Base-by-base conservation (phyloP, 2,329 filamentous ascomycete species). In the Alternaria gaisen region DNA sequence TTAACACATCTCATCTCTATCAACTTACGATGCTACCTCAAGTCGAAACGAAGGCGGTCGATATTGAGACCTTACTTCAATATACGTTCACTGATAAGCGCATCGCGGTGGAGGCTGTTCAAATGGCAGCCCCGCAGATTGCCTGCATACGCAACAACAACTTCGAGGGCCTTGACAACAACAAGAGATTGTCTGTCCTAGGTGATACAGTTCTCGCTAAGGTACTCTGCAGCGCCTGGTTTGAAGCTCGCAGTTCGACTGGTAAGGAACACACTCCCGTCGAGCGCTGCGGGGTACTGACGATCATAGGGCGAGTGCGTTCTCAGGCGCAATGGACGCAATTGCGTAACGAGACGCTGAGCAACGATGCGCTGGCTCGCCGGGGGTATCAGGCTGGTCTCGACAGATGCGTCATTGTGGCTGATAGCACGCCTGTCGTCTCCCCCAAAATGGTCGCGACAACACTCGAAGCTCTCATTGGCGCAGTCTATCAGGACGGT, bases 381-480 rank as follows among this genome's bases (percentile, higher is more conserved):
- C 18, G 34, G 5, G 62, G 60, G 3, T 40, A 22, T 11, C 6
- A 18, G 3, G 5, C 20, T 18, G 57, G 53, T 1, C 32, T 67
- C 4, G 62, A 65, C 8, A 10, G n/a, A 12, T 51, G 48, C 40
- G 30, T 67, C 42, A 18, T 67, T 42, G 50, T 11, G 6, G 51
- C 56, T 34, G 24, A 41, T 3, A 53, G 48, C 4, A 55, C 34
- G 4, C n/a, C n/a, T 16, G 16, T 4, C 0, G 18, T 59, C 5
- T 69, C 70, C 1, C 24, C 47, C 0, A 60, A 53, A 1, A 65
- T 71, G 16, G 74, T 77, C 65, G 74, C 76, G 1, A 70, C 63
- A 4, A 71, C 74, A 0, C 57, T 80, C 1, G 72, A 78, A 54
- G 77, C 77, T 14, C 57, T 80, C n/a, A 40, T 79, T n/a, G 77